phyloP scores from a whole-genome alignment of 768 basidiomycete genomes.

The Wakefieldia striispora region DNA sequence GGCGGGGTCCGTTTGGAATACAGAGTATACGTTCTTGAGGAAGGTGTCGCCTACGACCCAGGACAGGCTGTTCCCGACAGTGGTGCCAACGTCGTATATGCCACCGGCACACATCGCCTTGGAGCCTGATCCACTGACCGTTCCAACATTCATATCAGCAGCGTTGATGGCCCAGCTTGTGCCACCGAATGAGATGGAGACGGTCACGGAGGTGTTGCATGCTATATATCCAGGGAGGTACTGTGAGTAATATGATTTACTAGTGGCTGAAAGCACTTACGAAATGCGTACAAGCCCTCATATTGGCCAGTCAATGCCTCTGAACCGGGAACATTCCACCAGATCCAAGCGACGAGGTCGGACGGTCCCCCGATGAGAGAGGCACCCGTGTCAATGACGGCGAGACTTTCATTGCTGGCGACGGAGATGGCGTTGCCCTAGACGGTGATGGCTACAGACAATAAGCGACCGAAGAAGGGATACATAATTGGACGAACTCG shows the following conservation, averaged over 20 bases:
- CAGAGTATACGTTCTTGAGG: slow-evolving; percentile 42
- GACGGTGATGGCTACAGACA: slow-evolving; percentile 52
- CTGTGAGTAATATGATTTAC: neutral
- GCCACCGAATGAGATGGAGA: slow-evolving; percentile 76
- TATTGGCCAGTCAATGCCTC: slow-evolving; percentile 40
- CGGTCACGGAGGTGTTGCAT: slow-evolving; percentile 53
- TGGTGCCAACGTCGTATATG: slow-evolving; percentile 70
- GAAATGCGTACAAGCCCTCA: slow-evolving; percentile 79
- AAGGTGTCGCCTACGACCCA: slow-evolving; percentile 78
- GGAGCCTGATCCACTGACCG: slow-evolving; percentile 25
- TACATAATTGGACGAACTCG: slow-evolving; percentile 27
- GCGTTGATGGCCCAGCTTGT: slow-evolving; percentile 72
- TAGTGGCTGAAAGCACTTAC: slow-evolving; percentile 40
- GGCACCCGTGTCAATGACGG: slow-evolving; percentile 94
- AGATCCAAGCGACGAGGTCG: slow-evolving; percentile 58
- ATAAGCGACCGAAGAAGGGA: neutral
- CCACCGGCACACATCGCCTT: slow-evolving; percentile 53
- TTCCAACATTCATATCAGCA: slow-evolving; percentile 79
- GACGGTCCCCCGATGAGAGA: slow-evolving; percentile 89
- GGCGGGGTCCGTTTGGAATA: slow-evolving; percentile 25
- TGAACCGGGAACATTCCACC: slow-evolving; percentile 60
- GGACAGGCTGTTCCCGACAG: slow-evolving; percentile 42
- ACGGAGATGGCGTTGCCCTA: slow-evolving; percentile 49
- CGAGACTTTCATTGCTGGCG: slow-evolving; percentile 40
- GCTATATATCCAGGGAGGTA: slow-evolving; percentile 43